A percentile compares a stretch with the other conserved stretches of the same genome.
Conservation (phyloP, 495 filamentous ascomycete species). For the Lentithecium fluviatile region DNA sequence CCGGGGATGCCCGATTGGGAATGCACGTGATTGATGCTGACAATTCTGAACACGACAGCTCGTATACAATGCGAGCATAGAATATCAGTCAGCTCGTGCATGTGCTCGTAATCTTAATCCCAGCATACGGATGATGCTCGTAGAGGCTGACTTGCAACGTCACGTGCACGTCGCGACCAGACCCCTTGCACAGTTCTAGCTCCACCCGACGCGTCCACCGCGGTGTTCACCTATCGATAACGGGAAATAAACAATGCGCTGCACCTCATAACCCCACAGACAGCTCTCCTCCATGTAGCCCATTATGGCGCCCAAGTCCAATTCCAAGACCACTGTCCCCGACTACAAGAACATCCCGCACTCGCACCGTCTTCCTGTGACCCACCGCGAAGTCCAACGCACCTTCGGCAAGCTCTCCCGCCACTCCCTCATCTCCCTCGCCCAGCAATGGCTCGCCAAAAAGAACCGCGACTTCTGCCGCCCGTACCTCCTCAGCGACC, state of each 20-base stretch:
- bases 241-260: constrained; percentile 10
- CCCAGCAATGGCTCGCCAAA: constrained; percentile 70
- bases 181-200: no score
- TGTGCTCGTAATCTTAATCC: no score
- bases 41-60: no score
- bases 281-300: neutral
- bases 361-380: constrained; percentile 57
- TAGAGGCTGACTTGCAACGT: no score
- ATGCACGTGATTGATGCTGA: no score
- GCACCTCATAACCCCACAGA: neutral
- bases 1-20: no score
- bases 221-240: constrained; percentile 17
- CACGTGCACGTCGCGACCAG: no score
- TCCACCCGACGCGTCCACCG: neutral
- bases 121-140: no score
- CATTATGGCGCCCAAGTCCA: constrained; percentile 49
- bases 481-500: constrained; percentile 50
- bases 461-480: constrained; percentile 56
- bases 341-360: constrained; percentile 49
- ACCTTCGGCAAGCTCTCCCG: constrained; percentile 68
- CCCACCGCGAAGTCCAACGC: constrained; percentile 62
- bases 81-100: no score
- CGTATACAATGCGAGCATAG: no score
- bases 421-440: constrained; percentile 65
- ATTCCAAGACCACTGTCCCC: constrained; percentile 48